Evolutionary conservation across 257 asterid genomes (phyloP), one percentile per base, ranked within the genome.

Genomic region (Jasminum sambac): DNA sequence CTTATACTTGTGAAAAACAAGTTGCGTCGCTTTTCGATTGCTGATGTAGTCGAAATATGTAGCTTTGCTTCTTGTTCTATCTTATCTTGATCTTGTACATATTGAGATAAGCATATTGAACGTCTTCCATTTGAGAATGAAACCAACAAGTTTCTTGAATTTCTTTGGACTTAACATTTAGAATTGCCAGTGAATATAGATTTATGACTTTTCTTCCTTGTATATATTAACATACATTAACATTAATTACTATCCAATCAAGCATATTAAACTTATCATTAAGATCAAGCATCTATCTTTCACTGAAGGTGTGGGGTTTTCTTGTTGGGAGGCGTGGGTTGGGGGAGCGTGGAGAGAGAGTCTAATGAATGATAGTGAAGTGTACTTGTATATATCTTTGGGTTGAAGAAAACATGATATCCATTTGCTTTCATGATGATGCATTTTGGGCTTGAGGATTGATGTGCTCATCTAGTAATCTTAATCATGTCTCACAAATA

Each of bases 341-440:
- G 0, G n/a, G n/a, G n/a, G 48, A n/a, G n/a, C n/a, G 16, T 1
- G 6, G 48, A 39, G 4, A 3, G 40, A 16, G 8, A 8, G 64
- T 12, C 26, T 14, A 73, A 71, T 67, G 57, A 69, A 71, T 80
- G 84, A 80, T 80, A 85, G 63, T 63, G 78, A 52, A 39, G 34
- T 58, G 76, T 38, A 69, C 62, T 72, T 57, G 85, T 82, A 72
- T n/a, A n/a, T n/a, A n/a, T 75, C 91, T 83, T 88, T 82, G 81
- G 39, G 70, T 72, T 76, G 81, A 88, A 88, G 88, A 78, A 81
- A 83, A 79, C 43, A 82, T 86, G 87, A 85, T 85, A 72, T 79
- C 64, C 34, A 23, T 76, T 36, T 48, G 21, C 81, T 84, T 78
- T 79, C 34, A 10, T 50, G 68, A 81, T 64, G 74, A 44, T 62